These are phyloP conservation scores for Talaromyces trachyspermus DNA, from an alignment of 495 filamentous ascomycete genomes.

Conservation along the genomic window DNA sequence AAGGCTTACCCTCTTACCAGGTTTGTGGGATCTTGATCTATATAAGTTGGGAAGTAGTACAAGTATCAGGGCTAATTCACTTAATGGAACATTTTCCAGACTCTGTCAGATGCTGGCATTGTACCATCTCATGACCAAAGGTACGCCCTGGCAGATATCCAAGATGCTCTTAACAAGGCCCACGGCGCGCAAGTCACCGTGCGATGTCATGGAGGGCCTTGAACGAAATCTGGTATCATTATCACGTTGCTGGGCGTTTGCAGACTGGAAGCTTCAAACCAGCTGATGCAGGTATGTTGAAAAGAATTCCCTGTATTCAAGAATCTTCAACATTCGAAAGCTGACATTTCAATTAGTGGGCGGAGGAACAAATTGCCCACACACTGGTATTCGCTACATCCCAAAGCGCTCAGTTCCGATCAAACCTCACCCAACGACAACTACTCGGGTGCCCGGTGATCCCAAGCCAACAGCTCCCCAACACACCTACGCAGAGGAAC, in stretches of 20 bases:
- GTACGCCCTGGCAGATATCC: slow-evolving; percentile 58
- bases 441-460: slow-evolving; percentile 14
- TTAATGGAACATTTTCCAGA: slow-evolving; percentile 16
- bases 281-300: slow-evolving; percentile 48
- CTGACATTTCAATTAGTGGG: slow-evolving; percentile 37
- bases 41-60: neutral
- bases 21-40: slow-evolving; percentile 16
- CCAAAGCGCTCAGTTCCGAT: slow-evolving; percentile 42
- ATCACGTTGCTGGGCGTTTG: slow-evolving; percentile 68
- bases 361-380: slow-evolving; percentile 54
- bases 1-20: slow-evolving; percentile 36
- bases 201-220: slow-evolving; percentile 53
- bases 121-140: slow-evolving; percentile 33
- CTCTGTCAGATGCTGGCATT: slow-evolving; percentile 41
- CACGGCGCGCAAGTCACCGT: slow-evolving; percentile 64
- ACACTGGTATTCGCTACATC: slow-evolving; percentile 55
- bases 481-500: slow-evolving; percentile 52
- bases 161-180: slow-evolving; percentile 51
- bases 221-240: slow-evolving; percentile 82
- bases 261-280: slow-evolving; percentile 70
- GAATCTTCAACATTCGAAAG: no score
- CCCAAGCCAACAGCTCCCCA: slow-evolving; percentile 34
- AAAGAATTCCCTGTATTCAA: no score
- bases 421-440: slow-evolving; percentile 19
- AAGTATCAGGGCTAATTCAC: neutral